Percentiles rank a stretch among this genome's conserved stretches.
Conservation (phyloP, 2,329 filamentous ascomycete genomes). For the Aspergillus sclerotialis region DNA sequence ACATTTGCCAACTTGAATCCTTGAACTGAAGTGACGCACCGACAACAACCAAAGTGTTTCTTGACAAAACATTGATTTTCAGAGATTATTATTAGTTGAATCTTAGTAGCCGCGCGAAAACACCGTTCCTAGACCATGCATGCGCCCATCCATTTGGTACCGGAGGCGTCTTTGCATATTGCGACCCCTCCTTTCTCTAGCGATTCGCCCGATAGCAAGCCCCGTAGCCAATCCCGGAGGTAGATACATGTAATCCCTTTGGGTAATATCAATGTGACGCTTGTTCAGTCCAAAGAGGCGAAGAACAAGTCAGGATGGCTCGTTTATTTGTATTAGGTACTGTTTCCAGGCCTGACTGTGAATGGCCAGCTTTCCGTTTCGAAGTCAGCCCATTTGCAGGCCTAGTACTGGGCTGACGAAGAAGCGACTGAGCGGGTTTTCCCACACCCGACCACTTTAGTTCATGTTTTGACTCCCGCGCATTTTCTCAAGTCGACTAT, state of each 20-base stretch:
- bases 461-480: constrained; percentile 22
- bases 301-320: constrained; percentile 1
- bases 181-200: background rate
- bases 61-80: background rate
- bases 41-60: background rate
- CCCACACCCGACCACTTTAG: constrained; percentile 19
- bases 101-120: background rate
- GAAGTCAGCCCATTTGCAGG: constrained; percentile 6
- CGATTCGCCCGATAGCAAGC: background rate
- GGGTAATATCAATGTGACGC: background rate
- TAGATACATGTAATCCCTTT: background rate
- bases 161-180: background rate
- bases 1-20: background rate
- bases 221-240: background rate
- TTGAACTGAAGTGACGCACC: too few species aligned
- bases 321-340: too few species aligned
- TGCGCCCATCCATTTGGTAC: background rate
- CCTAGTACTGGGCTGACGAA: constrained; percentile 12
- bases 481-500: constrained; percentile 16
- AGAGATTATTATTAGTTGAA: background rate
- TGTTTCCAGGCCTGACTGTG: constrained; percentile 5
- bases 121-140: background rate
- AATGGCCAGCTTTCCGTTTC: constrained; percentile 10
- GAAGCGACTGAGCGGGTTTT: constrained; percentile 10
- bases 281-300: background rate